phyloP scores from a whole-genome alignment of 2,329 filamentous ascomycete species.

The Aspergillaceae sp. region DNA sequence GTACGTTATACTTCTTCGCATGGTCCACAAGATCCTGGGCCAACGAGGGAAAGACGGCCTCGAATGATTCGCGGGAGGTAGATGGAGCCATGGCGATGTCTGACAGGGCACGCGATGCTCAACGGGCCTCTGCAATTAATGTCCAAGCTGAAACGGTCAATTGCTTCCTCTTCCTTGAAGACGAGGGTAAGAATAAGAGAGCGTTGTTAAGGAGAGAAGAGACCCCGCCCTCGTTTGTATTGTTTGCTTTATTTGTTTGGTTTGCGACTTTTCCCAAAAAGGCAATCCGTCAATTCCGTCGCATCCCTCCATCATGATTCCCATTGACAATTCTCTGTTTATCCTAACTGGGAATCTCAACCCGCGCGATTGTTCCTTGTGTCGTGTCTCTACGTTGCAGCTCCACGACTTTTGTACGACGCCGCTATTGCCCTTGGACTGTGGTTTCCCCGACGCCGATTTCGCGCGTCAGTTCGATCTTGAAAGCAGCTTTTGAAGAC shows the following conservation, averaged over 20 bases:
- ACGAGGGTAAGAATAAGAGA: neutral
- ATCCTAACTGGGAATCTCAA: neutral
- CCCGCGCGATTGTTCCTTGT: too few relatives aligned
- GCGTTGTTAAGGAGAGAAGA: constrained; percentile 3
- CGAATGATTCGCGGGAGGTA: constrained; percentile 65
- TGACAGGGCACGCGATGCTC: too few relatives aligned
- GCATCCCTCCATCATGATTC: neutral
- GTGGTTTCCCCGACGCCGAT: too few relatives aligned
- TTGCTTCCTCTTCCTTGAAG: neutral
- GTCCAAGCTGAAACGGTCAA: neutral
- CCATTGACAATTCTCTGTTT: neutral
- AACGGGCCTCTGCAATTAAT: neutral
- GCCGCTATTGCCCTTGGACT: too few relatives aligned
- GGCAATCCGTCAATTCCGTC: constrained; percentile 6
- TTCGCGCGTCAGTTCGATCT: too few relatives aligned
- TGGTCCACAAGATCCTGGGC: constrained; percentile 72
- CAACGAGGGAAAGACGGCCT: constrained; percentile 79
- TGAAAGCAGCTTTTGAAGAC: too few relatives aligned
- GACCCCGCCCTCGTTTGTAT: constrained; percentile 17
- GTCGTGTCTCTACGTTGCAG: too few relatives aligned
- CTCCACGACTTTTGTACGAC: too few relatives aligned
- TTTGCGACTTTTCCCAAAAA: constrained; percentile 8
- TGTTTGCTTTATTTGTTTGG: constrained; percentile 16
- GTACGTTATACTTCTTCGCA: constrained; percentile 73
- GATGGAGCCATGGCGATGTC: constrained; percentile 51